A percentile compares a stretch with the other conserved stretches of the same genome.
Conservation (phyloP, 768 basidiomycete species). For the Aureoboletus auriporus region DNA sequence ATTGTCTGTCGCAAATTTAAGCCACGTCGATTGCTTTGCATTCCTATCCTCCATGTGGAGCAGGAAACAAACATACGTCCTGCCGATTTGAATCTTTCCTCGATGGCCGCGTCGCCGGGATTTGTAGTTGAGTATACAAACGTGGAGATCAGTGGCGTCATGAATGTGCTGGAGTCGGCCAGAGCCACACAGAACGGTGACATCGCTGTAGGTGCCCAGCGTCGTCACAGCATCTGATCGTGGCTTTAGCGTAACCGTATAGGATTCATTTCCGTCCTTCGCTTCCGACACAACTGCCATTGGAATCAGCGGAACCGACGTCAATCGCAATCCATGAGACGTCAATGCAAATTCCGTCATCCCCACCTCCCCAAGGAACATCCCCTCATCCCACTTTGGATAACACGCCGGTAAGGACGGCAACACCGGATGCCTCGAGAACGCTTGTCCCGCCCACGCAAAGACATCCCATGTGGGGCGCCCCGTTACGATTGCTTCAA, state of each 20-base stretch:
- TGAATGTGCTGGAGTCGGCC: conserved; percentile 12
- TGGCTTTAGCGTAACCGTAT: conserved; percentile 12
- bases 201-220: conserved; percentile 9
- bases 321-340: conserved; percentile 12
- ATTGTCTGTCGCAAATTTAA: conserved; percentile 24
- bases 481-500: conserved; percentile 15
- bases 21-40: conserved; percentile 13
- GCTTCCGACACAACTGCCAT: conserved; percentile 7
- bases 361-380: conserved; percentile 6
- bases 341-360: conserved; percentile 14
- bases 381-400: conserved; percentile 11
- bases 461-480: conserved; percentile 21
- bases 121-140: conserved; percentile 23
- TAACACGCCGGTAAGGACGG: conserved; percentile 22
- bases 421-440: conserved; percentile 13
- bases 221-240: neutral
- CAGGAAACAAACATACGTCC: conserved; percentile 21
- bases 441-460: conserved; percentile 22
- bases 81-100: conserved; percentile 15
- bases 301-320: conserved; percentile 21
- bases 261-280: neutral
- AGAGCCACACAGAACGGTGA: conserved; percentile 15
- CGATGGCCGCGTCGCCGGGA: neutral
- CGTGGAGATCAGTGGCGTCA: conserved; percentile 12
- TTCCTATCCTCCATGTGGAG: conserved; percentile 7